phyloP scores from a whole-genome alignment of 202 grass and related monocot species.

The Eragrostis tef region DNA sequence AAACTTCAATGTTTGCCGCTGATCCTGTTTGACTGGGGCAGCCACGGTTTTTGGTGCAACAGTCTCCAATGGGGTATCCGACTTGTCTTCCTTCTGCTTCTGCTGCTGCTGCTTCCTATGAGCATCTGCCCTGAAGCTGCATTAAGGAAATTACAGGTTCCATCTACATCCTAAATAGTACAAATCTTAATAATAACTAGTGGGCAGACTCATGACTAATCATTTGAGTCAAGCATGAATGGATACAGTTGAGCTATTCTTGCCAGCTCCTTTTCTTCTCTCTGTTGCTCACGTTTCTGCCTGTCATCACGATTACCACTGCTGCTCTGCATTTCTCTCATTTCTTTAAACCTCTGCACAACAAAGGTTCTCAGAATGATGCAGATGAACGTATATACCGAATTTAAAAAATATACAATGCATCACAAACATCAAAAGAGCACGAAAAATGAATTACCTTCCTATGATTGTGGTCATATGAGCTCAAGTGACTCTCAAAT shows the following conservation, averaged over 20 bases:
- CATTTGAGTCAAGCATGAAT: constrained; percentile 11
- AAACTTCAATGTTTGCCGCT: constrained; percentile 82
- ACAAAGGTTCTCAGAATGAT: background rate
- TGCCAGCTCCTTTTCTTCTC: constrained; percentile 95
- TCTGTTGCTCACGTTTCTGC: constrained; percentile 87
- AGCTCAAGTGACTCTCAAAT: constrained; percentile 95
- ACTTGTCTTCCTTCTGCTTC: constrained; percentile 59
- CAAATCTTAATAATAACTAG: constrained; percentile 5
- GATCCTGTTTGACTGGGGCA: constrained; percentile 59
- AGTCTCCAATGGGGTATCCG: constrained; percentile 40
- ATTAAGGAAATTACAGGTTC: constrained; percentile 55
- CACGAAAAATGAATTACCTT: constrained; percentile 58
- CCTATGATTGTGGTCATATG: constrained; percentile 97
- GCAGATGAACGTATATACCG: background rate
- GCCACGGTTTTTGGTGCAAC: constrained; percentile 41
- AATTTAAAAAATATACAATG: constrained; percentile 18
- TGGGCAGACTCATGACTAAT: background rate
- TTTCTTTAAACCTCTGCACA: constrained; percentile 86
- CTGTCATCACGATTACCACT: constrained; percentile 73
- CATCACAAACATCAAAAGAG: background rate
- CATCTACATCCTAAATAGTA: background rate
- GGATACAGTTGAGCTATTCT: constrained; percentile 90
- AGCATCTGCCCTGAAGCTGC: constrained; percentile 67
- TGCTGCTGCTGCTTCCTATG: constrained; percentile 74
- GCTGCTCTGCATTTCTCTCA: constrained; percentile 94